phyloP scores from a whole-genome alignment of 441 rosid species.

The Gossypium gossypioides region DNA sequence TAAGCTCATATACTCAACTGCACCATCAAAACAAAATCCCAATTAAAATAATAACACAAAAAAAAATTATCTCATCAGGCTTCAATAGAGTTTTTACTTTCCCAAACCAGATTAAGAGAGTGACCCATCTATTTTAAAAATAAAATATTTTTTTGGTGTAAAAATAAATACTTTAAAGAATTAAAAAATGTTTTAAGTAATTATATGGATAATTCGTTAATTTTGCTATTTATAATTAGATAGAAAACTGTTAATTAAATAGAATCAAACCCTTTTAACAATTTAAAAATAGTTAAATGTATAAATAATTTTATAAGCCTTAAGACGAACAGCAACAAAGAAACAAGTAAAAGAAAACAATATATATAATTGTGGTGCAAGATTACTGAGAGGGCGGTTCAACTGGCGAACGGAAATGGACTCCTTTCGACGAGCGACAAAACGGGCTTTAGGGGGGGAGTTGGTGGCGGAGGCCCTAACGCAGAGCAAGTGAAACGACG shows the following conservation, averaged over 20 bases:
- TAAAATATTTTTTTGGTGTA: too few relatives aligned
- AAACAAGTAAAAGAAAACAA: background rate
- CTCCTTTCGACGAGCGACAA: conserved; percentile 67
- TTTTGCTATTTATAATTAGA: background rate
- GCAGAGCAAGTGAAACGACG: conserved; percentile 17
- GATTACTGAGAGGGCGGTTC: conserved; percentile 73
- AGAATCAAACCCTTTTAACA: background rate
- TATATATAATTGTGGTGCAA: conserved; percentile 1
- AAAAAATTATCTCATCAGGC: too few relatives aligned
- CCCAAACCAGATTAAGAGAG: too few relatives aligned
- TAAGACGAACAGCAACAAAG: background rate
- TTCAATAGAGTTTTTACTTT: too few relatives aligned
- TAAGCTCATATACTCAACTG: conserved; percentile 89
- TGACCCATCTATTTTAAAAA: too few relatives aligned
- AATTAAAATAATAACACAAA: background rate
- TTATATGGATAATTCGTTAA: background rate
- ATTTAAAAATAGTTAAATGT: background rate
- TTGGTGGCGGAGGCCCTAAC: conserved; percentile 35
- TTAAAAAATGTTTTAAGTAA: background rate
- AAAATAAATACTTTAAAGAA: background rate
- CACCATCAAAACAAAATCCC: conserved; percentile 6
- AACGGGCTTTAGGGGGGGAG: conserved; percentile 52
- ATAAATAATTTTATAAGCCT: background rate
- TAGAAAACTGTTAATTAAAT: background rate
- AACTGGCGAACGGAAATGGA: conserved; percentile 61